Conservation (phyloP, 1,284 basidiomycete species). For the Paramarasmius palmivorus region DNA sequence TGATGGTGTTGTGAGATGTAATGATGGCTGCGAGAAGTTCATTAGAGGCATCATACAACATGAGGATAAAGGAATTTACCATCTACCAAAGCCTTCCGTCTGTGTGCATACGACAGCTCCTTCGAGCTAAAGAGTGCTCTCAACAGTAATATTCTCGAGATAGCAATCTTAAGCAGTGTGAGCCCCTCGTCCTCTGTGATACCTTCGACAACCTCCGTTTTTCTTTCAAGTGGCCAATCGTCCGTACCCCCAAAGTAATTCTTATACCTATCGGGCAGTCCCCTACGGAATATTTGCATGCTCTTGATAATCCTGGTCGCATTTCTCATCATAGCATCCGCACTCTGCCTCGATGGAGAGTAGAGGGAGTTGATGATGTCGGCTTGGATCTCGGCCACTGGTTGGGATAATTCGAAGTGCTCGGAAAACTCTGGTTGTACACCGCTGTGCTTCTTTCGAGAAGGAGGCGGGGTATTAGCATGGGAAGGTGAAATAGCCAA, state of each 20-base stretch:
- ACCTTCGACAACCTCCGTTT: constrained; percentile 63
- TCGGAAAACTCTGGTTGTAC: constrained; percentile 50
- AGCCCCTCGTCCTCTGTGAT: constrained; percentile 78
- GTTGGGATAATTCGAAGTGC: constrained; percentile 69
- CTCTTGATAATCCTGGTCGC: constrained; percentile 75
- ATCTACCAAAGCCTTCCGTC: constrained; percentile 71
- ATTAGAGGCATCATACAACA: constrained; percentile 6
- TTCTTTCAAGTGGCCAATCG: constrained; percentile 67
- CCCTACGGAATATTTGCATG: constrained; percentile 64
- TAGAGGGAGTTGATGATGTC: constrained; percentile 85
- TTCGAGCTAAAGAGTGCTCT: constrained; percentile 75
- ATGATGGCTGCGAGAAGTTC: constrained; percentile 58
- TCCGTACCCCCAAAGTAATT: constrained; percentile 72
- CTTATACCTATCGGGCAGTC: constrained; percentile 68
- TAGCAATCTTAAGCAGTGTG: constrained; percentile 77
- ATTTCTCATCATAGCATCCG: constrained; percentile 69
- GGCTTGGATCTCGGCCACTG: constrained; percentile 77
- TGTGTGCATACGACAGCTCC: constrained; percentile 61
- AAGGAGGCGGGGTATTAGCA: constrained; percentile 72
- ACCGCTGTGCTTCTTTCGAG: constrained; percentile 40
- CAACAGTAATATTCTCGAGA: constrained; percentile 73
- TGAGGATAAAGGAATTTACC: constrained; percentile 42
- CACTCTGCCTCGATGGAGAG: constrained; percentile 63
- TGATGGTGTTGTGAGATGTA: constrained; percentile 81
- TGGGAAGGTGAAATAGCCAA: constrained; percentile 76